These are phyloP conservation scores for Curvularia sp. DNA, from an alignment of 2,329 filamentous ascomycete species.

Conservation along the genomic window DNA sequence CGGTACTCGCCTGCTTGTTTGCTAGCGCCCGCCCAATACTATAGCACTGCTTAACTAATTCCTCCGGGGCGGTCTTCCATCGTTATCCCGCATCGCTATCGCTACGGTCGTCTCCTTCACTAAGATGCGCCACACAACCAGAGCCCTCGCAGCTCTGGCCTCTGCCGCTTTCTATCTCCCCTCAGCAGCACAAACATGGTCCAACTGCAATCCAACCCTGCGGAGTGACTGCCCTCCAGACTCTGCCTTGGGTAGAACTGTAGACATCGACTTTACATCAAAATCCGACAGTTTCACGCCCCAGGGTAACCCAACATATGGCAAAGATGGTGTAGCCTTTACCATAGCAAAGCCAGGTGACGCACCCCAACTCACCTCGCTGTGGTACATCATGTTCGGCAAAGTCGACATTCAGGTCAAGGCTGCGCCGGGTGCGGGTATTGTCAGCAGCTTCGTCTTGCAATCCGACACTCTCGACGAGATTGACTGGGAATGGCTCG, in stretches of 20 bases:
- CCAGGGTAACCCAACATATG: constrained; percentile 75
- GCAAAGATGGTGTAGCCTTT: constrained; percentile 78
- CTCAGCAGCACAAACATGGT: constrained; percentile 60
- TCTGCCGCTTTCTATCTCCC: constrained; percentile 51
- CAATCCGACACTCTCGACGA: constrained; percentile 93
- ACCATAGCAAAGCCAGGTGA: constrained; percentile 80
- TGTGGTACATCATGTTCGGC: constrained; percentile 99
- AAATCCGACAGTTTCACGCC: constrained; percentile 78
- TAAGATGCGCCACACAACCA: constrained; percentile 45
- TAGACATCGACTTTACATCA: constrained; percentile 81
- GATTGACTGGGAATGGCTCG: constrained; percentile 97
- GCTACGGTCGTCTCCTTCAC: constrained; percentile 13
- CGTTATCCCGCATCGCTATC: constrained; percentile 8
- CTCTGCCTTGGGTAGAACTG: constrained; percentile 81
- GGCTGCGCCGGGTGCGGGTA: constrained; percentile 84
- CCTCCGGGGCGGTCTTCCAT: constrained; percentile 14
- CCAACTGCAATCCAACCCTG: constrained; percentile 62
- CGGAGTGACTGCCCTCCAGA: constrained; percentile 72
- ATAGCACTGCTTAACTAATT: constrained; percentile 13
- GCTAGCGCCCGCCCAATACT: constrained; percentile 15
- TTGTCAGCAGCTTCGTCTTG: constrained; percentile 90
- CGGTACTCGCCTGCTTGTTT: constrained; percentile 20
- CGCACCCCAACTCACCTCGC: constrained; percentile 81
- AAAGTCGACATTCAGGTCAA: constrained; percentile 85
- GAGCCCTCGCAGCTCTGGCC: constrained; percentile 49